Percentiles rank a stretch among this genome's conserved stretches.
These are phyloP conservation scores for Firmiana major DNA, from an alignment of 345 rosid species.

Conservation along the genomic window DNA sequence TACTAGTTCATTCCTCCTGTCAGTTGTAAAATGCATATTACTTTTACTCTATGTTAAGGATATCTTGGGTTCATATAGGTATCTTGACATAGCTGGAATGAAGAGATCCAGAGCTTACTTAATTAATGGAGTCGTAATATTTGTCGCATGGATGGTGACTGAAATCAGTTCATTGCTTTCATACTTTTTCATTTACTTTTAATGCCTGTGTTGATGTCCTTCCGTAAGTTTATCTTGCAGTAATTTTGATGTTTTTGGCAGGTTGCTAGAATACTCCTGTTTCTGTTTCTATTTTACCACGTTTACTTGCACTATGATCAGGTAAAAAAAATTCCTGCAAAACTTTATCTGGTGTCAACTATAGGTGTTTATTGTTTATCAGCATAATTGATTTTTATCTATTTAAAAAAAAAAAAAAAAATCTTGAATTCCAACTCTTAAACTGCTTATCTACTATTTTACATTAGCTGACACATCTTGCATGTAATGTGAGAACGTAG, in stretches of 20 bases:
- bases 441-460: background rate
- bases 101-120: constrained; percentile 52
- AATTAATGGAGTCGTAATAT: constrained; percentile 48
- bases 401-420: too few relatives aligned
- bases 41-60: background rate
- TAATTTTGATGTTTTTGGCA: constrained; percentile 17
- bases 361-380: background rate
- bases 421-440: background rate
- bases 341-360: background rate
- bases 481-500: background rate
- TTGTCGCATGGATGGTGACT: constrained; percentile 56
- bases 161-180: background rate
- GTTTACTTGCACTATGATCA: constrained; percentile 45
- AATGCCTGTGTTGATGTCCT: background rate
- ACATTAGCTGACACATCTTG: background rate
- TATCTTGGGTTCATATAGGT: constrained; percentile 31
- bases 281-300: constrained; percentile 49
- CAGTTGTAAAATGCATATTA: background rate
- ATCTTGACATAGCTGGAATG: constrained; percentile 56
- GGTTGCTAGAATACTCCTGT: constrained; percentile 55
- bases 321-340: constrained; percentile 25
- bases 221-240: background rate
- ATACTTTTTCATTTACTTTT: background rate
- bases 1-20: background rate
- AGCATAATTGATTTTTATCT: background rate